Conservation (phyloP, 2,329 filamentous ascomycete species). For the Aspergillus tanneri region DNA sequence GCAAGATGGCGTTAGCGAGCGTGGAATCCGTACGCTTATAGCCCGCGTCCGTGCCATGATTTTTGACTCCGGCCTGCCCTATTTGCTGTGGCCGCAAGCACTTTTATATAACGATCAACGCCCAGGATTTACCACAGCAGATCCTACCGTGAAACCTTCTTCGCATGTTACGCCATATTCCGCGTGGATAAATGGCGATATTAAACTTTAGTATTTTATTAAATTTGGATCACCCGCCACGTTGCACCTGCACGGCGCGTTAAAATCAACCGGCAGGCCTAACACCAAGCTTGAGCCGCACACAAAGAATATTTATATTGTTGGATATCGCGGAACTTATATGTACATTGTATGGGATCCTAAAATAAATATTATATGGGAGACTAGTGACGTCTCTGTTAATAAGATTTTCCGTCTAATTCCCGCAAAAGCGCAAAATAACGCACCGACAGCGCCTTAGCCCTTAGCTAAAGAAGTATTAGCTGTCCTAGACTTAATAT, state of each 20-base stretch:
- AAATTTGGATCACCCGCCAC: not conserved
- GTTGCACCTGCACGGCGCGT: not conserved
- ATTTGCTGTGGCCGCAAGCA: constrained; percentile 1
- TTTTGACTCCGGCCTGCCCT: not conserved
- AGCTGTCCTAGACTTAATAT: too few species aligned
- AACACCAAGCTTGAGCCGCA: not conserved
- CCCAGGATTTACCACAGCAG: not conserved
- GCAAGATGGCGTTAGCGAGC: not conserved
- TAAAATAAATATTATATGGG: not conserved
- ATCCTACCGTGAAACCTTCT: not conserved
- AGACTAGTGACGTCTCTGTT: constrained; percentile 1
- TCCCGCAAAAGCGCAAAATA: not conserved
- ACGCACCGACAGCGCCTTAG: not conserved
- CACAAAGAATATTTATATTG: not conserved
- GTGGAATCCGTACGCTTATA: not conserved
- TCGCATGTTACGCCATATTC: not conserved
- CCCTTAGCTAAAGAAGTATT: not conserved
- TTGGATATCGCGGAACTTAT: constrained; percentile 1
- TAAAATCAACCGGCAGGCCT: not conserved
- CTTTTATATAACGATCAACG: not conserved
- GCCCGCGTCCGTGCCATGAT: not conserved
- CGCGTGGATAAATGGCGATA: not conserved
- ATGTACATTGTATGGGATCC: constrained; percentile 1
- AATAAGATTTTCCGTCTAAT: not conserved
- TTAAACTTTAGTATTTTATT: constrained; percentile 1